phyloP scores from a whole-genome alignment of 2,329 filamentous ascomycete genomes.

The Exophiala calicioides region DNA sequence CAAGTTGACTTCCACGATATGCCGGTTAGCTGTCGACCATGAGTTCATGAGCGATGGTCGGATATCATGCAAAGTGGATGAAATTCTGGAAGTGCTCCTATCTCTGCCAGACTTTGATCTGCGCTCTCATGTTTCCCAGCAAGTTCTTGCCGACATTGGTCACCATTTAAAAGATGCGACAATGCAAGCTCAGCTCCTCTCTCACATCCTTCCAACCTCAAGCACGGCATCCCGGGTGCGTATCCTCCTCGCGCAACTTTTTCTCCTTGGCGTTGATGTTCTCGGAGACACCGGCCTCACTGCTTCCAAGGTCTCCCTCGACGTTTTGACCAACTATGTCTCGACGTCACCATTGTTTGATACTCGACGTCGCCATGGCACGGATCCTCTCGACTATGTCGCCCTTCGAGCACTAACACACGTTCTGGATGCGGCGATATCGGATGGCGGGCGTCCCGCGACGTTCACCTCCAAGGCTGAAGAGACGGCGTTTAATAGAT shows the following conservation, averaged over 20 bases:
- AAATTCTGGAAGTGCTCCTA: conserved; percentile 20
- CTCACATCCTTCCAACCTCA: conserved; percentile 42
- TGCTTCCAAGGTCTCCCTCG: conserved; percentile 13
- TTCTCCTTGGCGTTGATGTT: conserved; percentile 25
- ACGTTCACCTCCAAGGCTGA: conserved; percentile 34
- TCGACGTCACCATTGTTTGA: conserved; percentile 26
- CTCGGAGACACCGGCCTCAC: background rate
- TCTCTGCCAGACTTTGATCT: conserved; percentile 19
- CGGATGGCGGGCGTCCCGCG: conserved; percentile 54
- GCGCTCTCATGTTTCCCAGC: conserved; percentile 20
- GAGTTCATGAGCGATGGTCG: conserved; percentile 25
- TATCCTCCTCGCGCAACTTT: conserved; percentile 39
- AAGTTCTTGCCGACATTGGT: conserved; percentile 25
- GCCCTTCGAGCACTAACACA: conserved; percentile 65
- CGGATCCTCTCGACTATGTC: conserved; percentile 58
- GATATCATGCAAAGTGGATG: conserved; percentile 22
- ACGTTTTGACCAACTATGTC: conserved; percentile 23
- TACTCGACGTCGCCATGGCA: conserved; percentile 16
- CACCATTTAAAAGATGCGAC: conserved; percentile 37
- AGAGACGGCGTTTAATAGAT: conserved; percentile 63
- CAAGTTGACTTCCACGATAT: conserved; percentile 26
- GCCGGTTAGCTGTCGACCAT: conserved; percentile 26
- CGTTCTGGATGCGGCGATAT: conserved; percentile 74
- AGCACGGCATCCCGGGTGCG: conserved; percentile 42
- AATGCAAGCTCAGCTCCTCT: conserved; percentile 44